Evolutionary conservation across 2,329 filamentous ascomycete genomes (phyloP), one percentile per base, ranked within the genome.

Genomic region (Diaporthe australafricana): DNA sequence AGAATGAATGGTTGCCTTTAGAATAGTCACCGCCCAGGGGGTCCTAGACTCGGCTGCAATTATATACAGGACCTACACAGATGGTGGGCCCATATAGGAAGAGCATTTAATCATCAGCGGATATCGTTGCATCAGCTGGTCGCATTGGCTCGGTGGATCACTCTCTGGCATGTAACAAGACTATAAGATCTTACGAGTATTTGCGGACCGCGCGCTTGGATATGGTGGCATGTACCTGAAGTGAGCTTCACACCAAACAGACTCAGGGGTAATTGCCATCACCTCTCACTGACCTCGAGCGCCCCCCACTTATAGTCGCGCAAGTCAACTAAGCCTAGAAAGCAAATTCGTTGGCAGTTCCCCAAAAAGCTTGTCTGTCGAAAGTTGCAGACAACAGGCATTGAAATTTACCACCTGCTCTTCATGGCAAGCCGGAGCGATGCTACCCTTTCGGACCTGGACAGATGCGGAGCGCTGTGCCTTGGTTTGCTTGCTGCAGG

Each of bases 301-400:
- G 16, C 20, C 16, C 16, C 9, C 25, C 56, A 62, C 56, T 32
- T 45, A 40, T 62, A 9, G 47, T 17, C 4, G 12, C 5, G 1
- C 25, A 62, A 47, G 38, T 45, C 56, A 22, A 62, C n/a, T 47
- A n/a, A 45, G 25, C 56, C n/a, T 62, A 17, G 8, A 22, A 47
- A 17, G 14, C n/a, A 40, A 7, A 32, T 32, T 1, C 12, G 7
- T 12, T 60, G 14, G 35, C 22, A 35, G n/a, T 30, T 9, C 11
- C 5, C 5, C 7, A 30, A 62, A n/a, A 47, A 62, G 56, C 56
- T 62, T 62, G 56, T 62, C 56, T 45, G 56, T n/a, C 25, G 38
- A 60, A 30, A 30, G 16, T 45, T 30, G 25, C 56, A 45, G 8
- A 30, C 27, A 30, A 20, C 4, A 60, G 22, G 25, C 40, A 16